Evolutionary conservation across 140 eudicot species (phyloP).

Genomic region (Cichorium intybus): DNA sequence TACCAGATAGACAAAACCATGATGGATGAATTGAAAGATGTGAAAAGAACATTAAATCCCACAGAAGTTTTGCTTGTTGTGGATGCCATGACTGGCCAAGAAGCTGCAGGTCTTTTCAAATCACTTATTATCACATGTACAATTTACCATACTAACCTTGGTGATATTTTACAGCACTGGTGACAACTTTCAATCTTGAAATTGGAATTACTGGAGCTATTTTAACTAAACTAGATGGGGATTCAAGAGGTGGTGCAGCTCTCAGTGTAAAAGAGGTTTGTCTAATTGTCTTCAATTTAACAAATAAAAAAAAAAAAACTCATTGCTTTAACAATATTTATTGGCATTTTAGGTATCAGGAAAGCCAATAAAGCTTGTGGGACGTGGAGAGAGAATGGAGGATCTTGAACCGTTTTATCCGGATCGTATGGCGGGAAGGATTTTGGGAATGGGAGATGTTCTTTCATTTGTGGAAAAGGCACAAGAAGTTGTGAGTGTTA

Average conservation of each 20-base stretch:
- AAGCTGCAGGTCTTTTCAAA: constrained; percentile 80
- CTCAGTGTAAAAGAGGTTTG: constrained; percentile 93
- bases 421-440: constrained; percentile 98
- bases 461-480: constrained; percentile 98
- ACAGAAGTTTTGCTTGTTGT: constrained; percentile 97
- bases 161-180: constrained; percentile 61
- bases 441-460: constrained; percentile 99
- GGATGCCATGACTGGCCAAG: constrained; percentile 99
- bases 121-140: not conserved
- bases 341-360: constrained; percentile 80
- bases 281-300: too few relatives aligned
- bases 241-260: constrained; percentile 99
- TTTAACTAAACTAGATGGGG: constrained; percentile 90
- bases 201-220: constrained; percentile 98
- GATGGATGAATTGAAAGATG: constrained; percentile 98
- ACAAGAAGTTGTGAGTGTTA: constrained; percentile 88
- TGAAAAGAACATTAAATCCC: constrained; percentile 70
- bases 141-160: not conserved
- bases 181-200: constrained; percentile 84
- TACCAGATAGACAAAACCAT: constrained; percentile 79
- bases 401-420: constrained; percentile 99
- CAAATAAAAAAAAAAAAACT: too few relatives aligned
- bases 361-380: constrained; percentile 96
- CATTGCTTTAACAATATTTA: too few relatives aligned
- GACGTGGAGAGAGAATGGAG: constrained; percentile 98